phyloP scores from a whole-genome alignment of 306 rosid species.

The Ormosia emarginata region DNA sequence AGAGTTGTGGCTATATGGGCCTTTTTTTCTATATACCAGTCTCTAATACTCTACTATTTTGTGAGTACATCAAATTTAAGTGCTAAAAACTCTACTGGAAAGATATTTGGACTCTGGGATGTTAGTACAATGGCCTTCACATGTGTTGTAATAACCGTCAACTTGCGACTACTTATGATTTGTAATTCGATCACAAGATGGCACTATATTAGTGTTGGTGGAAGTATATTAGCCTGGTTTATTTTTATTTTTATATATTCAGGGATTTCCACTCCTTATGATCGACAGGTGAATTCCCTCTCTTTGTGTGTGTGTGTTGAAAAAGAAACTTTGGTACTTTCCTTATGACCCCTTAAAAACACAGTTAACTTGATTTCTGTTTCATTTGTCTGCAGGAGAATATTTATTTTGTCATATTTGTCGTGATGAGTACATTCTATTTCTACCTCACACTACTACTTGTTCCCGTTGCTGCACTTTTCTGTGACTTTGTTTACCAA shows the following conservation, averaged over 20 bases:
- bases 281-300: slow-evolving; percentile 57
- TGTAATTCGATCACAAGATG: slow-evolving; percentile 90
- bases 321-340: background rate
- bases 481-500: slow-evolving; percentile 80
- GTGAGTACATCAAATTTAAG: slow-evolving; percentile 47
- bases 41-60: slow-evolving; percentile 73
- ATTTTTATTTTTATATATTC: slow-evolving; percentile 70
- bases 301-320: background rate
- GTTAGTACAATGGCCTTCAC: slow-evolving; percentile 96
- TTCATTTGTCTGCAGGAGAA: slow-evolving; percentile 66
- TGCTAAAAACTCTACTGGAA: slow-evolving; percentile 68
- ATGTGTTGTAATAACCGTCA: slow-evolving; percentile 85
- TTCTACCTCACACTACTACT: slow-evolving; percentile 78
- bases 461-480: slow-evolving; percentile 80
- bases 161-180: slow-evolving; percentile 75
- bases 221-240: slow-evolving; percentile 93
- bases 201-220: slow-evolving; percentile 91
- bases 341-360: background rate
- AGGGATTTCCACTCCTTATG: slow-evolving; percentile 58
- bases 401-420: slow-evolving; percentile 75
- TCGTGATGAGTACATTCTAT: slow-evolving; percentile 81
- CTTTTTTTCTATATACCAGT: slow-evolving; percentile 80
- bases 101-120: slow-evolving; percentile 87
- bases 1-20: slow-evolving; percentile 92
- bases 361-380: slow-evolving; percentile 4